Base-by-base conservation (phyloP, 1,139 yeast genomes). In the Yamadazyma triangularis region DNA sequence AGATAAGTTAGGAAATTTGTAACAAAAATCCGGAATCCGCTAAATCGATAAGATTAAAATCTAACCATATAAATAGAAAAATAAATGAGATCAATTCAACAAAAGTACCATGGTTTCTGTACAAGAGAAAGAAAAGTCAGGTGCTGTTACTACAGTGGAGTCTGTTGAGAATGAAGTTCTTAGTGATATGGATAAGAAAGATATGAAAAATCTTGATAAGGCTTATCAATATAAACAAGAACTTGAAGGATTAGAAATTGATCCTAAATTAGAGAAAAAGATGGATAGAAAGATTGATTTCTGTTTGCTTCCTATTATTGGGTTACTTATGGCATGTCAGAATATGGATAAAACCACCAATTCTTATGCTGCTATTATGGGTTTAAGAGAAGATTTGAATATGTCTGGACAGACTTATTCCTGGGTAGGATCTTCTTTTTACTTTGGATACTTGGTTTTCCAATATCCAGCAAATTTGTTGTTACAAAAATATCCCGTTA, bases 341-440 rank as follows among this genome's bases (percentile, higher is more conserved):
- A 74, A 67, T 35, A 73, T 79, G 76, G 87, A 79, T 48, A 79
- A 79, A 45, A 53, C 64, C 9, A 58, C 83, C 11, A 72, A 64
- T 25, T 60, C 77, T 11, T 70, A 68, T 34, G 84, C 84, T 4
- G 69, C 85, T 1, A 67, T 79, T 29, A 63, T 77, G 61, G 84
- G 83, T 2, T 56, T 78, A 25, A 52, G 64, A 36, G 48, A 46
- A 4, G 74, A 69, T 35, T 53, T 71, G 5, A 6, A 13, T 12
- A 33, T 54, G 10, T 32, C 25, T 4, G 54, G 53, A 11, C 41
- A 53, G 28, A 38, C 47, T 22, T 55, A 54, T 35, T 47, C 59
- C 11, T 76, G 83, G 72, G 55, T 74, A 30, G 72, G 77, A n/a
- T 74, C 85, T 1, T 66, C 76, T 22, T 78, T 79, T 49, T 70